A percentile compares a stretch with the other conserved stretches of the same genome.
phyloP scores from a whole-genome alignment of 371 early-diverging fungal genomes.

The Mucor indicus region DNA sequence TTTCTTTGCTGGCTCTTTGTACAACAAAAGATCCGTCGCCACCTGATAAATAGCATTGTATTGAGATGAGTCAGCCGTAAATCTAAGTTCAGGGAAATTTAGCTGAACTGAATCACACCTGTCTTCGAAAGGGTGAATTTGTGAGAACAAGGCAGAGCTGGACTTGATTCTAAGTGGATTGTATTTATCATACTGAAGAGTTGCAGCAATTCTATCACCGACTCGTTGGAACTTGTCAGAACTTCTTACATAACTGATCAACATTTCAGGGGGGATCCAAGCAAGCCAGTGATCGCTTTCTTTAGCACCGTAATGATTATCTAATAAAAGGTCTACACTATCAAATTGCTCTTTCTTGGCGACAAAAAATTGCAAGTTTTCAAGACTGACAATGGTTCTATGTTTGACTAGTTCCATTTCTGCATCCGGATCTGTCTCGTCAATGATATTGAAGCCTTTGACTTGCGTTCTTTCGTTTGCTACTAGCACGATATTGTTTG shows the following conservation, averaged over 20 bases:
- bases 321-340: slow-evolving; percentile 46
- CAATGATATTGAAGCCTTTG: slow-evolving; percentile 60
- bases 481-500: slow-evolving; percentile 54
- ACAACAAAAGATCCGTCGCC: slow-evolving; percentile 75
- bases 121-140: slow-evolving; percentile 48
- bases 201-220: slow-evolving; percentile 68
- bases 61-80: slow-evolving; percentile 73
- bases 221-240: slow-evolving; percentile 69
- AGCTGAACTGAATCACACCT: slow-evolving; percentile 61
- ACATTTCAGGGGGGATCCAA: slow-evolving; percentile 86
- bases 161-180: slow-evolving; percentile 72
- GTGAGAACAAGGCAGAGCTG: slow-evolving; percentile 5
- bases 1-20: slow-evolving; percentile 76
- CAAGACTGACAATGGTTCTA: slow-evolving; percentile 70
- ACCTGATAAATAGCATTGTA: slow-evolving; percentile 71
- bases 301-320: slow-evolving; percentile 49
- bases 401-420: slow-evolving; percentile 67
- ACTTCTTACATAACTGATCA: slow-evolving; percentile 56
- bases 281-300: slow-evolving; percentile 69
- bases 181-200: slow-evolving; percentile 75
- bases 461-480: slow-evolving; percentile 66
- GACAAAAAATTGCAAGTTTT: slow-evolving; percentile 80
- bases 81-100: slow-evolving; percentile 63
- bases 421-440: slow-evolving; percentile 43
- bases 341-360: slow-evolving; percentile 65